phyloP scores from a whole-genome alignment of 106 monocot species.

The Allium sativum region DNA sequence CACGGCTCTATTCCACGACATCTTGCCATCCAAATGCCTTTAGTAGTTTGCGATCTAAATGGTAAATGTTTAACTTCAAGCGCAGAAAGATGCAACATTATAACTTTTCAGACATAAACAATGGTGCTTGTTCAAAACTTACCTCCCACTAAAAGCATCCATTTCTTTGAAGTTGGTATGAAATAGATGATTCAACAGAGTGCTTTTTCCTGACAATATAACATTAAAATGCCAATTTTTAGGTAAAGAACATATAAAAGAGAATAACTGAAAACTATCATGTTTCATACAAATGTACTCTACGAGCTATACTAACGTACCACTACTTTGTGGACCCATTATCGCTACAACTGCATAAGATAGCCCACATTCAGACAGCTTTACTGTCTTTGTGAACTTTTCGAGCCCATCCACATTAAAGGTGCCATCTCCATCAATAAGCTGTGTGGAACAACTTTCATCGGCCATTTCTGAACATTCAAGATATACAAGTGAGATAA shows the following conservation, averaged over 20 bases:
- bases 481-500: constrained; percentile 4
- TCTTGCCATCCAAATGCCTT: constrained; percentile 89
- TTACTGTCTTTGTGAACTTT: constrained; percentile 19
- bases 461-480: constrained; percentile 9
- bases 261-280: too few relatives aligned
- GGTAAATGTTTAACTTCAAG: not conserved
- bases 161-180: constrained; percentile 84
- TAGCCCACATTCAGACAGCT: constrained; percentile 25
- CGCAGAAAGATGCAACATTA: not conserved
- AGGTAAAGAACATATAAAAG: too few relatives aligned
- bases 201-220: constrained; percentile 70
- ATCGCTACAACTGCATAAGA: constrained; percentile 43
- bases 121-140: constrained; percentile 10
- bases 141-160: constrained; percentile 91
- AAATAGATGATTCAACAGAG: constrained; percentile 90
- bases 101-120: not conserved
- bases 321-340: constrained; percentile 49
- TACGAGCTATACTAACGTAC: constrained; percentile 1
- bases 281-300: too few relatives aligned
- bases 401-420: constrained; percentile 28
- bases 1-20: constrained; percentile 70
- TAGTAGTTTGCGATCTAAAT: constrained; percentile 84
- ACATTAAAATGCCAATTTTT: too few relatives aligned
- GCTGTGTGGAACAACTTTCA: constrained; percentile 23
- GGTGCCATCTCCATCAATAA: constrained; percentile 33